phyloP scores from a whole-genome alignment of 1,284 basidiomycete genomes.

The Hortiboletus rubellus region DNA sequence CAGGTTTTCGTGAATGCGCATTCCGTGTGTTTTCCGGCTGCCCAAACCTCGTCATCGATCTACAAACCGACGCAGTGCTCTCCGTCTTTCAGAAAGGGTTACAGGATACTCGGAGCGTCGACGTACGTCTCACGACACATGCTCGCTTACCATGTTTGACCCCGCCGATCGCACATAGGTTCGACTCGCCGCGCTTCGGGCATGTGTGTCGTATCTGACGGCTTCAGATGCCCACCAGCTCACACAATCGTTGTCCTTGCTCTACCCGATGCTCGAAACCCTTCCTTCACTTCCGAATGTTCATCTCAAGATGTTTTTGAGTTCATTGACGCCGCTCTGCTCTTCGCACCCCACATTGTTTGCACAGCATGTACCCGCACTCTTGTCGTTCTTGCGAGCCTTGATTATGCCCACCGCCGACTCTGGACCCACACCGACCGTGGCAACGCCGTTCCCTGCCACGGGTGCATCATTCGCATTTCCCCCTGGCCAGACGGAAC shows the following conservation, averaged over 20 bases:
- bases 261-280: slow-evolving; percentile 69
- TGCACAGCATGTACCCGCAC: slow-evolving; percentile 57
- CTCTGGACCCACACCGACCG: slow-evolving; percentile 72
- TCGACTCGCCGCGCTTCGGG: slow-evolving; percentile 54
- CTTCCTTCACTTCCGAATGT: slow-evolving; percentile 54
- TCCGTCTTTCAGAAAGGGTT: slow-evolving; percentile 63
- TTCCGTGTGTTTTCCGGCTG: slow-evolving; percentile 68
- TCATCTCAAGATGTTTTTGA: slow-evolving; percentile 62
- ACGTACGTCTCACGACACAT: slow-evolving; percentile 43
- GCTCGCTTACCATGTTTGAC: not conserved
- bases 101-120: slow-evolving; percentile 59
- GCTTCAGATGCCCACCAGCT: slow-evolving; percentile 57
- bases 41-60: slow-evolving; percentile 69
- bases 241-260: slow-evolving; percentile 53
- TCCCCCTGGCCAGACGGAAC: slow-evolving; percentile 41
- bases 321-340: slow-evolving; percentile 71
- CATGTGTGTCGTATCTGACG: slow-evolving; percentile 62
- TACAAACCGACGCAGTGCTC: slow-evolving; percentile 66
- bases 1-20: slow-evolving; percentile 43
- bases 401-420: slow-evolving; percentile 65
- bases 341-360: slow-evolving; percentile 67
- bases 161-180: slow-evolving; percentile 36
- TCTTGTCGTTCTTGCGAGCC: slow-evolving; percentile 65
- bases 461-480: slow-evolving; percentile 49
- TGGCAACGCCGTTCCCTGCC: slow-evolving; percentile 62